Base-by-base conservation (phyloP, 345 rosid genomes). In the Aegle marmelos region DNA sequence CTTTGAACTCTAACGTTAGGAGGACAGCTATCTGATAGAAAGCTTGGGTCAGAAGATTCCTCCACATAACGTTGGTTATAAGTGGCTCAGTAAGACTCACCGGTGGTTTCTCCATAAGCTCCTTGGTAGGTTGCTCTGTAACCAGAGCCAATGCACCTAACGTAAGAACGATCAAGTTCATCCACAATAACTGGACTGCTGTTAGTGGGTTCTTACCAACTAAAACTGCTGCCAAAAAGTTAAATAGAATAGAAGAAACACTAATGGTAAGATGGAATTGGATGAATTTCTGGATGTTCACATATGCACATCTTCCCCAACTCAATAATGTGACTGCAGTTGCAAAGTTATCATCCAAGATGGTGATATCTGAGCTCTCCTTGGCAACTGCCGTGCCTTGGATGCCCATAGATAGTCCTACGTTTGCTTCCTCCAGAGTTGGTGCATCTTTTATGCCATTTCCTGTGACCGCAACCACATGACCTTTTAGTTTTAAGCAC, bases 281-380 rank as follows among this genome's bases (percentile, higher is more conserved):
- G 34, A 94, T 89, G 77, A 94, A 90, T 56, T 94, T 92, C 72
- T 94, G 93, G 61, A 94, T 90, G 82, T 91, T 92, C 75, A 79
- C 85, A 79, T 90, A 90, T 2, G 92, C 93, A 45, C 95, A 91
- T 63, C 97, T 86, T 7, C 97, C 98, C 95, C 95, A 89, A 64
- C 78, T 90, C 67, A 91, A 62, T 53, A 90, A 94, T 0, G 90
- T 91, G 8, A 86, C 88, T 6, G 87, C 91, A 0, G 93, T 87
- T 6, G 91, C 88, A 5, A 94, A 94, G 56, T 94, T 90, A 68
- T 92, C 94, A n/a, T 92, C 93, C 59, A 92, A 81, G 30, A 94
- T 91, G 60, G 90, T 88, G 7, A 7, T 87, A 79, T 84, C 89
- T 6, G 87, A 86, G 71, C 81, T 84, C 64, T 84, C 84, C 21